These are phyloP conservation scores for Carex parvula DNA, from an alignment of 176 grass and related monocot species.

Conservation along the genomic window DNA sequence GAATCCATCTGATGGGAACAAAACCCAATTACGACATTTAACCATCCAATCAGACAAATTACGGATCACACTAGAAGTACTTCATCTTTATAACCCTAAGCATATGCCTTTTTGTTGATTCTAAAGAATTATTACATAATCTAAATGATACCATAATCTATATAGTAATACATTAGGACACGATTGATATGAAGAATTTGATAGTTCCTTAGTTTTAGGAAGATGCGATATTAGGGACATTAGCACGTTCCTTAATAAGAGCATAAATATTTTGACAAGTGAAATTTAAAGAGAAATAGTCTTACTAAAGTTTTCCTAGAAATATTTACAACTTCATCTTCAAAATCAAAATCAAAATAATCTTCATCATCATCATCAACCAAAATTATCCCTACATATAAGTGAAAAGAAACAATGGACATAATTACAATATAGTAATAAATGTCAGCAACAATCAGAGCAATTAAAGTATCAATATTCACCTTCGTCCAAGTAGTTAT, in stretches of 20 bases:
- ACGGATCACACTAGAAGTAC: background rate
- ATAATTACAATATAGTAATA: constrained; percentile 9
- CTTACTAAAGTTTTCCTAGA: background rate
- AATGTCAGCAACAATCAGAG: background rate
- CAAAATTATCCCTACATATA: constrained; percentile 13
- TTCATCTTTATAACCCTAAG: background rate
- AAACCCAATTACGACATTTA: background rate
- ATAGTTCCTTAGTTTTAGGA: background rate
- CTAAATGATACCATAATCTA: background rate
- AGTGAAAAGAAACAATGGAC: background rate
- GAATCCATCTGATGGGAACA: background rate
- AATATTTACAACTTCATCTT: background rate
- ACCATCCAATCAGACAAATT: background rate
- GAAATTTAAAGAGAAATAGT: background rate
- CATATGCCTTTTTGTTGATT: background rate
- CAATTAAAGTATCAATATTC: background rate
- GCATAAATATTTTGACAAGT: background rate
- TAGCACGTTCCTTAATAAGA: background rate
- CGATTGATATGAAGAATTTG: background rate
- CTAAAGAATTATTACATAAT: background rate
- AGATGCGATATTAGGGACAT: background rate
- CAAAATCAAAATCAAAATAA: constrained; percentile 21
- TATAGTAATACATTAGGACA: background rate
- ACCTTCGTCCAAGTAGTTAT: background rate
- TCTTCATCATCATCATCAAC: constrained; percentile 20